Evolutionary conservation across 2,329 filamentous ascomycete genomes (phyloP), one percentile per base, ranked within the genome.

Genomic region (Ceratocystiopsis minuta): DNA sequence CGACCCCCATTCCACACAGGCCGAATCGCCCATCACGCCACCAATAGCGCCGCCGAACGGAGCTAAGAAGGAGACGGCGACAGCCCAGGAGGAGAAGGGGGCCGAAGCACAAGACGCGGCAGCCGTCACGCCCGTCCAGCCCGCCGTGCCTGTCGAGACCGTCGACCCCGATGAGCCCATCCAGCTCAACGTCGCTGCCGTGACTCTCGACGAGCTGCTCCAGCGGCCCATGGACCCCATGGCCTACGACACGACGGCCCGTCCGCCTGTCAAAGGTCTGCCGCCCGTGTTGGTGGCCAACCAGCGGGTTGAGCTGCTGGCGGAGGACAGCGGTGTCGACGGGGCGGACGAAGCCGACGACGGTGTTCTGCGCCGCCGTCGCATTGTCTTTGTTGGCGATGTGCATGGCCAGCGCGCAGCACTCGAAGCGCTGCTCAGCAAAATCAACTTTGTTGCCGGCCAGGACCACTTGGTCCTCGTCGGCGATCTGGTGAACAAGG

Each of bases 301-400:
- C 6, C 54, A 60, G 34, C 53, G 58, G 0, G 44, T 51, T 2
- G 47, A 55, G 36, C 45, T 54, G 37, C 40, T 56, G 11, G 52
- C 55, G 16, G 45, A 41, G 34, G 37, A 43, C 41, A 41, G 54
- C 37, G 24, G 11, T 28, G 45, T 61, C 16, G 41, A 36, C 11
- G 16, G 13, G 15, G n/a, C 4, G 40, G 16, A 54, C 57, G 3
- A 61, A 60, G 18, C n/a, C 42, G 3, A 63, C 34, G 52, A 61
- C 6, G 31, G 33, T 17, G 15, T 35, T 1, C 35, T 48, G 37
- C 43, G 40, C 12, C 42, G 46, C 6, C 73, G 70, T 42, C 67
- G 86, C 16, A 63, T 98, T 18, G 65, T 96, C 32, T 67, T 96
- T 46, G 67, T 96, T 32, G 88, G 90, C 42, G 90, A 98, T 60